A percentile compares a stretch with the other conserved stretches of the same genome.
phyloP scores from a whole-genome alignment of 2,329 filamentous ascomycete genomes.

The Colletotrichum graminicola region DNA sequence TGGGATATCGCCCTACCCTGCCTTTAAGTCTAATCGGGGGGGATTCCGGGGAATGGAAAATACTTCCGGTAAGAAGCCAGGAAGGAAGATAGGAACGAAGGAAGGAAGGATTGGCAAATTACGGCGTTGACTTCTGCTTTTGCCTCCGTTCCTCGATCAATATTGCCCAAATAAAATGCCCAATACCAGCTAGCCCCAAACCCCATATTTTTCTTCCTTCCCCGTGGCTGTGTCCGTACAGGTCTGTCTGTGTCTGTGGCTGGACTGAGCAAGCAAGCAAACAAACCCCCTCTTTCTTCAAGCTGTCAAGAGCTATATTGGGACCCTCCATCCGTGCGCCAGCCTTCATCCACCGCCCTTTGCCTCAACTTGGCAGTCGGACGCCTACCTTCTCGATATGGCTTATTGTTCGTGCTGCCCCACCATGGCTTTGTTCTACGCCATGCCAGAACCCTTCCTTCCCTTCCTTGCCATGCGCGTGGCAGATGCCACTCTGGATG shows the following conservation, averaged over 20 bases:
- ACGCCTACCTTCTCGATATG: constrained; percentile 6
- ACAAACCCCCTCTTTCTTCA: background rate
- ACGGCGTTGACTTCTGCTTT: constrained; percentile 5
- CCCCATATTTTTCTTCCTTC: background rate
- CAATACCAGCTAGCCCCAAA: background rate
- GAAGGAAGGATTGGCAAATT: background rate
- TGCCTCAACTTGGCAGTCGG: constrained; percentile 3
- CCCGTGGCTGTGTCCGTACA: background rate
- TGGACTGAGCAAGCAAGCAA: background rate
- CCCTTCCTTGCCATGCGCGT: background rate
- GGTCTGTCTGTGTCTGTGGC: background rate
- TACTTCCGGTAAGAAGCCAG: background rate
- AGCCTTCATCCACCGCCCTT: constrained; percentile 26
- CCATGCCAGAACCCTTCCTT: constrained; percentile 4
- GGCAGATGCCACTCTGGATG: constrained; percentile 11
- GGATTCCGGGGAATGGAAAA: background rate
- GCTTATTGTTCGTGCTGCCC: background rate
- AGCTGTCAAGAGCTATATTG: background rate
- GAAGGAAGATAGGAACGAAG: background rate
- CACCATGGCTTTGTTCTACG: background rate
- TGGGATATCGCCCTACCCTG: background rate
- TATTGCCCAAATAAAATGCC: background rate
- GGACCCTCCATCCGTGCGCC: constrained; percentile 15
- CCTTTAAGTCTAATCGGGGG: background rate
- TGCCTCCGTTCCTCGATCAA: constrained; percentile 5